Evolutionary conservation across 768 basidiomycete genomes (phyloP).

Genomic region (Botryobasidium botryosum): DNA sequence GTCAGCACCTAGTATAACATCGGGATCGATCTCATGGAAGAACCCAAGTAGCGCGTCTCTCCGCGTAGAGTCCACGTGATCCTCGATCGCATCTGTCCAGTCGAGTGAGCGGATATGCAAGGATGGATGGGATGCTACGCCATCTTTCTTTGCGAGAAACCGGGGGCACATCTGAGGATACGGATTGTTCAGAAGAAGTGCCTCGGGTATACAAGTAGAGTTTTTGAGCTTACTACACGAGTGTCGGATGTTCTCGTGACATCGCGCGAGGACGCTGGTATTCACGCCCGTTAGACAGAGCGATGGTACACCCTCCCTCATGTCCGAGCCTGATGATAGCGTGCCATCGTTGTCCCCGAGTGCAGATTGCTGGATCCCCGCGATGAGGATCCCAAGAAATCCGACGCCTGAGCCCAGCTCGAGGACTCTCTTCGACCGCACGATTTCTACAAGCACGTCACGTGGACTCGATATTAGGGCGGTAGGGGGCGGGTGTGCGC

Average conservation of each 20-base stretch:
- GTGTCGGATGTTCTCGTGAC: conserved; percentile 40
- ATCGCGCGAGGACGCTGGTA: conserved; percentile 42
- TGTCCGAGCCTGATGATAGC: conserved; percentile 2
- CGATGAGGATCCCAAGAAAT: conserved; percentile 50
- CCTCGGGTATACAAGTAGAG: neutral
- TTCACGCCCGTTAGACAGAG: conserved; percentile 50
- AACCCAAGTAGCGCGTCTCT: conserved; percentile 16
- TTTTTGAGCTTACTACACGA: conserved; percentile 44
- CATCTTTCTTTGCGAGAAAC: conserved; percentile 22
- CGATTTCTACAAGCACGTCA: conserved; percentile 24
- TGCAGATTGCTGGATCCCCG: conserved; percentile 49
- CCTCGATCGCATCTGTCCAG: conserved; percentile 46
- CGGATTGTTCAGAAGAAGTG: neutral
- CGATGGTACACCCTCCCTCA: neutral
- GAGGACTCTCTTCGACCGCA: conserved; percentile 33
- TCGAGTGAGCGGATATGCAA: conserved; percentile 35
- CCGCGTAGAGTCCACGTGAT: conserved; percentile 11
- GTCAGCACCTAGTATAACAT: conserved; percentile 58
- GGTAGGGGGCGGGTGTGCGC: neutral
- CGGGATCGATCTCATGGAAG: conserved; percentile 29
- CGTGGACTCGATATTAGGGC: neutral
- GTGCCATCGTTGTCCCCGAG: conserved; percentile 14
- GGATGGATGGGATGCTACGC: conserved; percentile 32
- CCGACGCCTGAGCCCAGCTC: conserved; percentile 66
- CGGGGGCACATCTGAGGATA: neutral